Evolutionary conservation across 306 rosid species (phyloP), one percentile per base, ranked within the genome.

Genomic region (Castanopsis chinensis): DNA sequence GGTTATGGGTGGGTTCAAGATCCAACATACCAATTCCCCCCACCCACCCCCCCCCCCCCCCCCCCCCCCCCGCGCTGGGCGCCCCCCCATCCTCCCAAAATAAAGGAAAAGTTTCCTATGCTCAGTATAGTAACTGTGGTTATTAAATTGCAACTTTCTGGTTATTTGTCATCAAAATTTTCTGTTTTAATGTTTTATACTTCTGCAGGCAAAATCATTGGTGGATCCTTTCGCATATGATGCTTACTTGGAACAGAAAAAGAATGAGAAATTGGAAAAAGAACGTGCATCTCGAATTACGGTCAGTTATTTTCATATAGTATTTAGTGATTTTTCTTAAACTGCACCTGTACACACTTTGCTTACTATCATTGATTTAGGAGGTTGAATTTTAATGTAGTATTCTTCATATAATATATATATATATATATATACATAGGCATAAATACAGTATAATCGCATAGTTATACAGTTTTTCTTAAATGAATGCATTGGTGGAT

Each of bases 251-350:
- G 98, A 95, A 80, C 87, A 90, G 79, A 83, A 79, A 75, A 91
- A 91, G 74, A 84, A 76, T 78, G 92, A 92, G 71, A 91, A 86
- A 78, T 71, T 92, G 59, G 99, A 92, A 71, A 89, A 92, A 74
- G 95, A 94, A 72, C 90, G 89, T 20, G 91, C 93, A 35, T 87
- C 83, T 61, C 89, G 99, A 53, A 95, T 95, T 81, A 91, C 98
- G 78, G 99, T 89, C 45, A 79, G 78, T 70, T 65, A 81, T 20
- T 74, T 70, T 41, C 14, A 11, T 75, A 33, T n/a, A 71, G 43
- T 25, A 51, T 82, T 80, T 68, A 20, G 41, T 55, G 54, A 54
- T 78, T 55, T 54, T 49, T 72, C 1, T 55, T 64, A 18, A n/a
- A 35, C n/a, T 68, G 21, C 19, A 19, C 0, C 32, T 59, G 25